Conservation (phyloP, 2,329 filamentous ascomycete species). For the Diaporthe vexans region DNA sequence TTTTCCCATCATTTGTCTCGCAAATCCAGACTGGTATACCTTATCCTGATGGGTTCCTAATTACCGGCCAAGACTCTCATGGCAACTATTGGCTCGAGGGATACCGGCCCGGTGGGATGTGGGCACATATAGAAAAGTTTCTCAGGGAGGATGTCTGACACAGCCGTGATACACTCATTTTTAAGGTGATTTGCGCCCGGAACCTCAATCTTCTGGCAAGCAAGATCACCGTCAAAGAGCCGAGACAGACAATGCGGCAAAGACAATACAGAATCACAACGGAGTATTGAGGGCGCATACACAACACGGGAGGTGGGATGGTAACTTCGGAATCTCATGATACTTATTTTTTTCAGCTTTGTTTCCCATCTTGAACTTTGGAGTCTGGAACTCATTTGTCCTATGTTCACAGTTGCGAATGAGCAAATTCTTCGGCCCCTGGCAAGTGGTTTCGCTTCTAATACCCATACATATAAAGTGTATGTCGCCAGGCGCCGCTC, state of each 20-base stretch:
- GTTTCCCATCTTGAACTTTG: background rate
- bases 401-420: background rate
- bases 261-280: background rate
- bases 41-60: slow-evolving; percentile 48
- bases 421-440: background rate
- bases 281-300: background rate
- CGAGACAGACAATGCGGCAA: background rate
- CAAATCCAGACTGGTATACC: slow-evolving; percentile 45
- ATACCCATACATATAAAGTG: too few relatives aligned
- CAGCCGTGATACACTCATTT: background rate
- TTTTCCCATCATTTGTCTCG: slow-evolving; percentile 46
- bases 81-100: slow-evolving; percentile 50
- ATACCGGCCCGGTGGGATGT: slow-evolving; percentile 46
- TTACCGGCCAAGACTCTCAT: slow-evolving; percentile 48
- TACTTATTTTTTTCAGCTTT: background rate
- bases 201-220: background rate
- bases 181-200: background rate
- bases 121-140: slow-evolving; percentile 44
- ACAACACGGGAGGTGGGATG: background rate
- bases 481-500: too few relatives aligned
- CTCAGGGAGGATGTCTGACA: background rate
- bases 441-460: background rate
- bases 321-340: background rate
- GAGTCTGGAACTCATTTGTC: background rate
- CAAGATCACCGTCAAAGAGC: too few relatives aligned